Base-by-base conservation (phyloP, 2,329 filamentous ascomycete species). In the Ophiocordyceps camponoti-leonardi region DNA sequence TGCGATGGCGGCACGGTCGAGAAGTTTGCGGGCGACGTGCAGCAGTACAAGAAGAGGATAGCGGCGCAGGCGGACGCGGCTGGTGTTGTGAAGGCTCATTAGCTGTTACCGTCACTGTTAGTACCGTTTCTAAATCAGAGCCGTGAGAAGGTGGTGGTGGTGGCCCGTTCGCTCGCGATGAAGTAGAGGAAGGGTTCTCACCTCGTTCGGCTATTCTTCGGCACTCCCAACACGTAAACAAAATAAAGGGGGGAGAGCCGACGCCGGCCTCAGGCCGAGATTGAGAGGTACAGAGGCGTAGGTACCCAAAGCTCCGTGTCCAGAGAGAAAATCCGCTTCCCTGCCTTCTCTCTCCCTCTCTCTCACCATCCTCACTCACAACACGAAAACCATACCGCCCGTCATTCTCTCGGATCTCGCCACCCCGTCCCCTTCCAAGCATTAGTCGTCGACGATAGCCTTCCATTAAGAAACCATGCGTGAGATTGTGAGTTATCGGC, bases 21-120 rank as follows among this genome's bases (percentile, higher is more conserved):
- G 74, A 88, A 95, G 68, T 98, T 98, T 67, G 79, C 83, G 49
- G 92, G 92, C 31, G 88, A 93, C 55, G 88, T 98, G 45, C 85
- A 94, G 66, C 81, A 85, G 50, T 98, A 98, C 71, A 98, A 98
- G 81, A 94, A 88, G 77, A 81, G 85, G 64, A 95, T 98, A 57
- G 77, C 79, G 18, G 81, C 85, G 14, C 88, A 95, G 67, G 90
- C 90, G 20, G 82, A 94, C 61, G 81, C 81, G 45, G 80, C 83
- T 42, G 92, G 92, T 54, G 88, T 95, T 40, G 92, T 88, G 47
- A 77, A 79, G 60, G 71, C 71, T 44, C 75, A 80, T 57, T 79
- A 56, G 42, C 28, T 11, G 13, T n/a, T 10, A 5, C 12, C 5
- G 40, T 13, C 8, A 26, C 23, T 26, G 23, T 26, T 26, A 26